A percentile compares a stretch with the other conserved stretches of the same genome.
phyloP scores from a whole-genome alignment of 148 eudicot genomes.

The Camellia japonica region DNA sequence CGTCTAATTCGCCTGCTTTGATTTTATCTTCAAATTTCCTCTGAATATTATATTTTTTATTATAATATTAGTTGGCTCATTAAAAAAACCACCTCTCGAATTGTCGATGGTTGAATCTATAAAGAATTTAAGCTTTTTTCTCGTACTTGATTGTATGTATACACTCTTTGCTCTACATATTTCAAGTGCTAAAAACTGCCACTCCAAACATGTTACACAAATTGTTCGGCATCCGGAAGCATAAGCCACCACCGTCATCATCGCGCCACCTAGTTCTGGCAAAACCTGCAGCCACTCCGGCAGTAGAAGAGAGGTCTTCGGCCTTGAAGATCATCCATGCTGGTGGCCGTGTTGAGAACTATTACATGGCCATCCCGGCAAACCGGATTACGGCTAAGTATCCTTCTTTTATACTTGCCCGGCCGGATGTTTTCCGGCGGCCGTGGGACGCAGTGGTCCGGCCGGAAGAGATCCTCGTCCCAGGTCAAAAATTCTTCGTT shows the following conservation, averaged over 20 bases:
- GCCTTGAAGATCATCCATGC: conserved; percentile 42
- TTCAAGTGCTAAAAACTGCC: background rate
- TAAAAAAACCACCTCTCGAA: background rate
- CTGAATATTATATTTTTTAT: no score
- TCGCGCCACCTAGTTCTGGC: background rate
- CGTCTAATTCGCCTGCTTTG: background rate
- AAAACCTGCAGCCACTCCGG: background rate
- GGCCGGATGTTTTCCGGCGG: conserved; percentile 36
- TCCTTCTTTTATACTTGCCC: conserved; percentile 32
- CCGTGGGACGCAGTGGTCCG: conserved; percentile 42
- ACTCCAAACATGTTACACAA: conserved; percentile 23
- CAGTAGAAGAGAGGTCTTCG: conserved; percentile 8
- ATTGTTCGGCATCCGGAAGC: conserved; percentile 17
- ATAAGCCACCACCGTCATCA: background rate
- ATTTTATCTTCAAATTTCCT: background rate
- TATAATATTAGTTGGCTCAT: background rate
- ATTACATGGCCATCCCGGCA: conserved; percentile 51
- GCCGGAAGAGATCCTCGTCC: conserved; percentile 39
- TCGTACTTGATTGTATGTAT: no score
- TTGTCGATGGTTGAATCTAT: background rate
- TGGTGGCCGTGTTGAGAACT: conserved; percentile 30
- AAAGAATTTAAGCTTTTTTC: no score
- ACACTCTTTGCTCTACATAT: no score
- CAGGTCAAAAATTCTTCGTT: conserved; percentile 36
- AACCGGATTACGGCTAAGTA: conserved; percentile 28